Conservation (phyloP, 2,329 filamentous ascomycete genomes). For the Xylariales sp. region DNA sequence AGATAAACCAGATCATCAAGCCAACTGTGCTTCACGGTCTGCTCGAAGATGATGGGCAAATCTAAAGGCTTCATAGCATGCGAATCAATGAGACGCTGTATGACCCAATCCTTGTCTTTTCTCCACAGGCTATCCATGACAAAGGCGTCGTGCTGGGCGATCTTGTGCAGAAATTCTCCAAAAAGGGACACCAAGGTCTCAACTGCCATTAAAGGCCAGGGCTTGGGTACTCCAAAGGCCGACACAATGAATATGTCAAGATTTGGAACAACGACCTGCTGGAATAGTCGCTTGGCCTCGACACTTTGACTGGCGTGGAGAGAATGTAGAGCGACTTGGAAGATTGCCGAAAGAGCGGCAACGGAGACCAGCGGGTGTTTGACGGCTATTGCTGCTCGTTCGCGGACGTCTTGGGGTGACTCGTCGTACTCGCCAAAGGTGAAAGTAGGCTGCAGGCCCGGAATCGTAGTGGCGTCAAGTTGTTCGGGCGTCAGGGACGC, state of each 20-base stretch:
- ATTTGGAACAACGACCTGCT: constrained; percentile 66
- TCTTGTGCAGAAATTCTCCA: constrained; percentile 76
- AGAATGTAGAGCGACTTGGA: constrained; percentile 59
- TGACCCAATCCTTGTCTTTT: constrained; percentile 84
- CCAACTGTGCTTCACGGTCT: constrained; percentile 79
- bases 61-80: constrained; percentile 67
- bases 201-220: constrained; percentile 69
- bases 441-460: constrained; percentile 74
- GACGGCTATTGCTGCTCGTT: constrained; percentile 57
- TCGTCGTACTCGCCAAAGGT: constrained; percentile 52
- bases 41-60: constrained; percentile 68
- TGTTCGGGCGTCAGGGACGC: constrained; percentile 69
- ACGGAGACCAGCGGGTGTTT: constrained; percentile 86
- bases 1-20: constrained; percentile 74
- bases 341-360: constrained; percentile 70
- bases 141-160: constrained; percentile 74
- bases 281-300: constrained; percentile 62
- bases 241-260: constrained; percentile 76
- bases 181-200: constrained; percentile 76
- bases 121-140: constrained; percentile 90
- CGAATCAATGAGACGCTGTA: constrained; percentile 69
- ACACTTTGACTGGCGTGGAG: constrained; percentile 56
- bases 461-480: constrained; percentile 80
- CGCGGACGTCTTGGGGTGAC: constrained; percentile 43
- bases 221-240: constrained; percentile 70